phyloP scores from a whole-genome alignment of 2,329 filamentous ascomycete genomes.

The Microdochium bolleyi region DNA sequence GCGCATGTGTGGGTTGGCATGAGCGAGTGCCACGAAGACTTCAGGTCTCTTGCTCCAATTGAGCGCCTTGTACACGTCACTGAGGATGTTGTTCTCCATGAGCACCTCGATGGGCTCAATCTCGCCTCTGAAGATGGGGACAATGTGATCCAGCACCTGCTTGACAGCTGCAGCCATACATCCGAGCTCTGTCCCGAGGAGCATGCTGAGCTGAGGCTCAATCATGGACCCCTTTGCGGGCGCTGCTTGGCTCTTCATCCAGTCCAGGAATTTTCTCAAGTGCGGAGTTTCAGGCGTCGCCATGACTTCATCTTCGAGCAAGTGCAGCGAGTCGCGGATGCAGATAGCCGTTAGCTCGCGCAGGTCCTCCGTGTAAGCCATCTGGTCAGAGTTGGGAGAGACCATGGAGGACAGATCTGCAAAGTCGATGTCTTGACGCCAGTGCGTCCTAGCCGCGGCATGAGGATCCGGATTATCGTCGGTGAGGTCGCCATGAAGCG shows the following conservation, averaged over 20 bases:
- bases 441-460: slow-evolving; percentile 2
- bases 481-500: slow-evolving; percentile 1
- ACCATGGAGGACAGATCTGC: not conserved
- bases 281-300: not conserved
- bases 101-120: not conserved
- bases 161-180: not conserved
- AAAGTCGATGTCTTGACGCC: slow-evolving; percentile 8
- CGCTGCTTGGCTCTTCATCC: not conserved
- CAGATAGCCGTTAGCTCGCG: not conserved
- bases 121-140: not conserved
- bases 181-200: not conserved
- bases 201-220: not conserved
- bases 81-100: not conserved
- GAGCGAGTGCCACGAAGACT: not conserved
- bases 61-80: not conserved
- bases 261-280: not conserved
- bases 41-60: not conserved
- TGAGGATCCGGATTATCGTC: slow-evolving; percentile 2
- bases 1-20: slow-evolving; percentile 3
- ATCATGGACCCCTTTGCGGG: not conserved
- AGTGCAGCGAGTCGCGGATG: not conserved
- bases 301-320: not conserved
- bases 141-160: not conserved
- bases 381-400: slow-evolving; percentile 1
- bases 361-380: slow-evolving; percentile 1